Evolutionary conservation across 2,329 filamentous ascomycete genomes (phyloP).

Genomic region (Fusarium cicatricum): DNA sequence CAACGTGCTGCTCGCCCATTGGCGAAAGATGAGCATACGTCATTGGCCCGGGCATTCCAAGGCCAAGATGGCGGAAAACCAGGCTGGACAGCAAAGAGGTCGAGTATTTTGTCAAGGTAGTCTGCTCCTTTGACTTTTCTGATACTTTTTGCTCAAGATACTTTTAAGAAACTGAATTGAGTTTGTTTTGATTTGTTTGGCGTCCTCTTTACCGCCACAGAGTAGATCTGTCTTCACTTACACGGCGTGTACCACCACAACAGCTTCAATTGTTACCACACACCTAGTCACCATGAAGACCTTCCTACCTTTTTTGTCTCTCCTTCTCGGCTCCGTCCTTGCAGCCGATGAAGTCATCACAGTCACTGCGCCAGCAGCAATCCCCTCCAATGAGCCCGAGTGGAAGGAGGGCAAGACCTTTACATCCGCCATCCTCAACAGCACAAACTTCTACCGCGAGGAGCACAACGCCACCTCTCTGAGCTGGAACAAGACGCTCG

Average conservation of each 20-base stretch:
- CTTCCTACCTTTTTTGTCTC: conserved; percentile 13
- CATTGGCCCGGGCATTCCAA: conserved; percentile 34
- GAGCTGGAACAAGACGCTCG: conserved; percentile 71
- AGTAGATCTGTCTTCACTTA: conserved; percentile 3
- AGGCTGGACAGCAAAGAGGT: conserved; percentile 24
- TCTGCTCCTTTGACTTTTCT: background rate
- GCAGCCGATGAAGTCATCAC: conserved; percentile 42
- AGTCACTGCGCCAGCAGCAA: conserved; percentile 45
- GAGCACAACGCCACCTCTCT: conserved; percentile 68
- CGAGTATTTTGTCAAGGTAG: conserved; percentile 2
- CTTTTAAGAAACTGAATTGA: conserved; percentile 1
- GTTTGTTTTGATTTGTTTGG: background rate
- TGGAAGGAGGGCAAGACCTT: conserved; percentile 49
- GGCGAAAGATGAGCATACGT: conserved; percentile 24
- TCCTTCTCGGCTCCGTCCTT: conserved; percentile 16
- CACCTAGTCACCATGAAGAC: conserved; percentile 24
- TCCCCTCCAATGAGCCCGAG: conserved; percentile 49
- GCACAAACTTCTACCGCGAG: conserved; percentile 71
- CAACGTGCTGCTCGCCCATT: conserved; percentile 32
- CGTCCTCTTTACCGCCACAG: conserved; percentile 1
- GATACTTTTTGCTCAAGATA: background rate
- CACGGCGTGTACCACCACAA: conserved; percentile 6
- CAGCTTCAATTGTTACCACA: conserved; percentile 1
- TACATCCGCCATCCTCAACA: conserved; percentile 66
- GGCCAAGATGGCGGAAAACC: conserved; percentile 23